Evolutionary conservation across 2,329 filamentous ascomycete species (phyloP), one percentile per base, ranked within the genome.

Genomic region (Akanthomyces dipterigenus): DNA sequence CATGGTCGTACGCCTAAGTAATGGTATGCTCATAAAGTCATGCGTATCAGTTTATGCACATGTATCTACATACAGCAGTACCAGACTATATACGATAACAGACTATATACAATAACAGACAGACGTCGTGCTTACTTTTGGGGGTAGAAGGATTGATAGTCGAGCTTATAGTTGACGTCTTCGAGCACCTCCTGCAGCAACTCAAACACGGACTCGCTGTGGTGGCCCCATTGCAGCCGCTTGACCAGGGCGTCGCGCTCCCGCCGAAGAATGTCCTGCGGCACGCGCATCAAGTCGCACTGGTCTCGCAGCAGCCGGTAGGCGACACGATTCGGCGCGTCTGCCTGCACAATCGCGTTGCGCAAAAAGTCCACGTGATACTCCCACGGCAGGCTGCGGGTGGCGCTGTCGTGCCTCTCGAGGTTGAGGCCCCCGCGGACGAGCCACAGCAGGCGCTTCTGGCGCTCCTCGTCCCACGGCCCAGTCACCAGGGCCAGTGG

Each of bases 401-500:
- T n/a, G 34, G 26, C 14, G 51, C 69, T 61, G 72, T 69, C 40
- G 61, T 57, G 24, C 70, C 65, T 1, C 22, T 70, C 68, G 9
- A 74, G 48, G 5, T 64, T 66, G 56, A 74, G 69, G 16, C 78
- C 77, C 6, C 71, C 75, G 40, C 76, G 73, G 11, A 73, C 67
- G 22, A 81, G 70, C 79, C 79, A 81, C 66, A 80, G 79, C 5
- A 81, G 69, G 31, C 77, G 77, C 43, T 74, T 72, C 26, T 71
- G 67, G 46, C 70, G 67, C 42, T 74, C 72, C 4, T 75, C 73
- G 26, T 74, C 67, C 76, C 76, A 79, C 0, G 78, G 77, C 0
- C 78, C 77, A 0, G 70, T 73, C 36, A 80, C 61, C 28, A 81
- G 72, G 5, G 63, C 48, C 12, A 70, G 68, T 7, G 79, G 79